phyloP scores from a whole-genome alignment of 2,329 filamentous ascomycete species.

The Botrytis byssoidea region DNA sequence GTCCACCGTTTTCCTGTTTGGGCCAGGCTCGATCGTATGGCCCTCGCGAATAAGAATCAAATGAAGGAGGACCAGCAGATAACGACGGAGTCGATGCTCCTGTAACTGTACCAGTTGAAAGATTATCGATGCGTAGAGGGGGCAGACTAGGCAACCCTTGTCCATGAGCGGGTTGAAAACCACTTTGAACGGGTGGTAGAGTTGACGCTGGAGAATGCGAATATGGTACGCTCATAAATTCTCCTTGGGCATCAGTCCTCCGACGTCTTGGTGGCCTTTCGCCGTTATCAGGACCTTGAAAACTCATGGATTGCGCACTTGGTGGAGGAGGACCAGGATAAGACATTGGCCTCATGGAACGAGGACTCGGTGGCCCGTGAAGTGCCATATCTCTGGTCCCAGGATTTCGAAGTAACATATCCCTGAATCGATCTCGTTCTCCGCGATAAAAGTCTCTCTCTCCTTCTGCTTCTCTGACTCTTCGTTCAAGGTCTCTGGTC shows the following conservation, averaged over 20 bases:
- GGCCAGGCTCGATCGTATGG: slow-evolving; percentile 35
- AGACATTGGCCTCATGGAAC: slow-evolving; percentile 29
- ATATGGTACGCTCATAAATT: slow-evolving; percentile 34
- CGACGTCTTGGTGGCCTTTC: slow-evolving; percentile 37
- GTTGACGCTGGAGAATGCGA: slow-evolving; percentile 34
- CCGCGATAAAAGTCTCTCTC: slow-evolving; percentile 72
- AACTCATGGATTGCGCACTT: slow-evolving; percentile 27
- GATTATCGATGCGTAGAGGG: slow-evolving; percentile 36
- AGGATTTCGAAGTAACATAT: slow-evolving; percentile 61
- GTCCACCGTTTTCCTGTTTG: slow-evolving; percentile 30
- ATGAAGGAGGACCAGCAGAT: slow-evolving; percentile 27
- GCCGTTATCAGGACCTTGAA: slow-evolving; percentile 25
- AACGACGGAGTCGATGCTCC: slow-evolving; percentile 27
- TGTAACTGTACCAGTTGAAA: slow-evolving; percentile 24
- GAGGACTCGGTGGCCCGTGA: slow-evolving; percentile 53
- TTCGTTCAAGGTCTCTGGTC: slow-evolving; percentile 61
- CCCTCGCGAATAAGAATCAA: slow-evolving; percentile 31
- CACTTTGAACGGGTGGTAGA: slow-evolving; percentile 34
- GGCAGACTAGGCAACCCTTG: slow-evolving; percentile 33
- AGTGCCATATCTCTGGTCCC: slow-evolving; percentile 54
- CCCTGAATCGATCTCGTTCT: slow-evolving; percentile 69
- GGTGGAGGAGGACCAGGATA: slow-evolving; percentile 30
- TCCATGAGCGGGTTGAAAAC: slow-evolving; percentile 25
- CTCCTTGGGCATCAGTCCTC: slow-evolving; percentile 36
- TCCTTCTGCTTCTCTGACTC: slow-evolving; percentile 53